Evolutionary conservation across 1,284 basidiomycete genomes (phyloP).

Genomic region (Leccinum subfulvum): DNA sequence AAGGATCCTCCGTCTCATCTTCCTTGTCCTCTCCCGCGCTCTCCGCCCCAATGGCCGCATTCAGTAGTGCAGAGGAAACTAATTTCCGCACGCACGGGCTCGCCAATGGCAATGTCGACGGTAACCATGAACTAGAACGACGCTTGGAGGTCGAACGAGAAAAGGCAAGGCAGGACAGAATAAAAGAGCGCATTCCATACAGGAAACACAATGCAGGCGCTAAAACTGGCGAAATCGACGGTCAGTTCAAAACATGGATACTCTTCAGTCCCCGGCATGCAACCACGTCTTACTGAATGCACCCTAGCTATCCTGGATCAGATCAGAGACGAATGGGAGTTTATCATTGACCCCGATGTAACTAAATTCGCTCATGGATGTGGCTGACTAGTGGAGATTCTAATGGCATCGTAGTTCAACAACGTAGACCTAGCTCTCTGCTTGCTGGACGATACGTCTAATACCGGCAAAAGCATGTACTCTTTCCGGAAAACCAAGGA

Average conservation of each 20-base stretch:
- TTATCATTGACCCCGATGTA: conserved; percentile 82
- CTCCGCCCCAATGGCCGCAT: conserved; percentile 60
- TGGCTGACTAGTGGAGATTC: not conserved
- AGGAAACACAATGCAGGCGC: conserved; percentile 51
- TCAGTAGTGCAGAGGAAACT: conserved; percentile 55
- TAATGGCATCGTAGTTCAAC: conserved; percentile 66
- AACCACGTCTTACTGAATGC: conserved; percentile 7
- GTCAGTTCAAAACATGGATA: conserved; percentile 40
- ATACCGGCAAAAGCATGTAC: conserved; percentile 65
- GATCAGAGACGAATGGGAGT: conserved; percentile 88
- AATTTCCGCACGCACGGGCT: conserved; percentile 51
- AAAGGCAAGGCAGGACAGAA: conserved; percentile 58
- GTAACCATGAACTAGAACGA: conserved; percentile 52
- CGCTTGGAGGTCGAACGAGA: conserved; percentile 60
- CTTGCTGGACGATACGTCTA: conserved; percentile 72
- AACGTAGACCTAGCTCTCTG: conserved; percentile 87
- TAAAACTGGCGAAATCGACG: conserved; percentile 72
- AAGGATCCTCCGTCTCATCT: conserved; percentile 29
- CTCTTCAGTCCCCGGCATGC: not conserved
- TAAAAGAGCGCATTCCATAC: conserved; percentile 64
- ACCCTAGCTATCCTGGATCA: conserved; percentile 74
- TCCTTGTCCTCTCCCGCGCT: conserved; percentile 46
- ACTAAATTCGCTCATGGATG: conserved; percentile 27
- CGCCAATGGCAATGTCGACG: conserved; percentile 50
- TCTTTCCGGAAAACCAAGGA: conserved; percentile 76